A percentile compares a stretch with the other conserved stretches of the same genome.
These are phyloP conservation scores for Calonectria honghensis DNA, from an alignment of 2,329 filamentous ascomycete genomes.

Conservation along the genomic window DNA sequence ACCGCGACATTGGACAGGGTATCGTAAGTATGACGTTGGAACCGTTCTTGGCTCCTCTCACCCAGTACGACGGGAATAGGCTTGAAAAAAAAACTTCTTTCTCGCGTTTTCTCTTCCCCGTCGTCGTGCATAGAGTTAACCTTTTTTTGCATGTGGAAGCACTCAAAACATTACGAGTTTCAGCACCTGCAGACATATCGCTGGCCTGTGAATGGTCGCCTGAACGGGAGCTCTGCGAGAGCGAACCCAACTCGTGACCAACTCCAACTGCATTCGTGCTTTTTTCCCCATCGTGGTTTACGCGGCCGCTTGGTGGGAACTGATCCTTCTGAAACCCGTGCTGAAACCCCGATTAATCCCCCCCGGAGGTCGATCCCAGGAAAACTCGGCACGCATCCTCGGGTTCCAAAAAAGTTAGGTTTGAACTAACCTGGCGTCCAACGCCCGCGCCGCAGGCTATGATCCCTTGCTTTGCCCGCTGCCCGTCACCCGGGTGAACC, in stretches of 20 bases:
- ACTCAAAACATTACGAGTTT: not conserved
- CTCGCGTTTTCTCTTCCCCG: not conserved
- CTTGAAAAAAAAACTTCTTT: not conserved
- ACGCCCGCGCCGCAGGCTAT: not conserved
- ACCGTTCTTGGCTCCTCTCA: no score
- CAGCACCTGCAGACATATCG: not conserved
- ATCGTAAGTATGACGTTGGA: not conserved
- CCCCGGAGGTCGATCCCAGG: not conserved
- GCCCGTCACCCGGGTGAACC: not conserved
- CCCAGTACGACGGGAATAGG: constrained; percentile 13
- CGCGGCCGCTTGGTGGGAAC: constrained; percentile 2
- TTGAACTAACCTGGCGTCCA: not conserved
- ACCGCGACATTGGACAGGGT: not conserved
- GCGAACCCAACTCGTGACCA: not conserved
- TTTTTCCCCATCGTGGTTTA: not conserved
- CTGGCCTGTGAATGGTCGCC: not conserved
- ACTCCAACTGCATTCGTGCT: not conserved
- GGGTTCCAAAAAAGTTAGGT: not conserved
- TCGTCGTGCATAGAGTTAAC: not conserved
- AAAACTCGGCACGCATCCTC: not conserved
- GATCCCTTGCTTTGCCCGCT: not conserved
- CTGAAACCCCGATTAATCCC: not conserved
- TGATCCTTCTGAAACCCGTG: constrained; percentile 5
- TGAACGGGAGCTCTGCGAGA: not conserved
- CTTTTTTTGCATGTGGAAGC: not conserved